Evolutionary conservation across 1,139 yeast species (phyloP), one percentile per base, ranked within the genome.

Genomic region (Saccharomyces pastorianus): DNA sequence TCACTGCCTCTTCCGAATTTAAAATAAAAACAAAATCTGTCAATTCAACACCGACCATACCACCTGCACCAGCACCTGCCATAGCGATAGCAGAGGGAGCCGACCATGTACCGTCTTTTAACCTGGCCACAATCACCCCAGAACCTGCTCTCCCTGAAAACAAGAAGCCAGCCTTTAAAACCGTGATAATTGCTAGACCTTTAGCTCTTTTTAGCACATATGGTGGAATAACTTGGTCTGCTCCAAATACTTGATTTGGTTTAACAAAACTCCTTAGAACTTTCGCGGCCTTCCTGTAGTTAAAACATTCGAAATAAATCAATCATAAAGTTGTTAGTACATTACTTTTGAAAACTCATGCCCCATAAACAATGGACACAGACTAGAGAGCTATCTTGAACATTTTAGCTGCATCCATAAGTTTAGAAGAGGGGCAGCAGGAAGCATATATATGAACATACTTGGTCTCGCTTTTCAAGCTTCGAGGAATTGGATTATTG

Each of bases 1-100:
- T 89, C 44, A 93, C 99, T 1, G 99, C 98, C 1, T 91, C 81
- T 57, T 82, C 79, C 27, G 86, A 81, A 73, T 93, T 93, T 61
- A 93, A 79, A 56, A 93, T 91, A 69, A 93, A 93, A 44, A 93
- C 97, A 71, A 93, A 93, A 73, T 93, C 99, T 1, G 99, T 93
- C 64, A 93, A 76, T 69, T 93, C 99, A 3, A 96, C 95, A 42
- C 99, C 99, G 62, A 93, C 81, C 73, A 90, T 95, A 41, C 99
- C 99, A 54, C 99, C 99, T 4, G 93, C 97, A 64, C 99, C 98
- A 2, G 97, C 97, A 61, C 99, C 99, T 0, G 96, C 98, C 11
- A 97, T 87, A 51, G 84, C 85, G 62, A 93, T 85, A 7, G 97
- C 98, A 1, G 96, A 85, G 1, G 99, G 99, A 1, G 97, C 95